A percentile compares a stretch with the other conserved stretches of the same genome.
Conservation (phyloP, 345 rosid species). For the Barbarea vulgaris region DNA sequence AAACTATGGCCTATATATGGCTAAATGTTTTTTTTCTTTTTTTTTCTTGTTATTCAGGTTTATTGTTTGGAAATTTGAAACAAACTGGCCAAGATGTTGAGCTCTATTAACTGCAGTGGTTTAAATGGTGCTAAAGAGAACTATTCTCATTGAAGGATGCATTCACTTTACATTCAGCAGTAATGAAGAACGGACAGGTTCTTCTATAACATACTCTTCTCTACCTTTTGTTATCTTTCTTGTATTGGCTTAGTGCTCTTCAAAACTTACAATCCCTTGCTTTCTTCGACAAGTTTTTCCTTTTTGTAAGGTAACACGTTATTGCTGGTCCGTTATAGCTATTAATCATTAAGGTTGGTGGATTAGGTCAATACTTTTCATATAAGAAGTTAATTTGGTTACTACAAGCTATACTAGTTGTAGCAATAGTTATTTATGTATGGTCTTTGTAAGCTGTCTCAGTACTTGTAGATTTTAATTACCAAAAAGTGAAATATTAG, state of each 20-base stretch:
- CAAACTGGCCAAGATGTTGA: neutral
- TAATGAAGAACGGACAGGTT: constrained; percentile 45
- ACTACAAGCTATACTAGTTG: neutral
- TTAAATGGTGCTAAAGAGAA: constrained; percentile 9
- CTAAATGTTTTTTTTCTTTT: neutral
- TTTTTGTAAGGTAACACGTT: neutral
- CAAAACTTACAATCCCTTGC: neutral
- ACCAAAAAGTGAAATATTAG: neutral
- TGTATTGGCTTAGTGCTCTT: neutral
- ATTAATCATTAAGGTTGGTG: neutral
- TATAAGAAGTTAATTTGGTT: neutral
- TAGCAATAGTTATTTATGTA: neutral
- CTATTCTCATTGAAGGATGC: constrained; percentile 22
- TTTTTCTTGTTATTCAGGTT: constrained; percentile 25
- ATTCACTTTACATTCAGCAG: constrained; percentile 21
- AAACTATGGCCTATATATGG: too few relatives aligned
- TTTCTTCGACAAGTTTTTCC: neutral
- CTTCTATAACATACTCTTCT: neutral
- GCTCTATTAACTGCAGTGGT: constrained; percentile 23
- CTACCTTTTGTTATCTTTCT: constrained; percentile 7
- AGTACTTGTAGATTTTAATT: neutral
- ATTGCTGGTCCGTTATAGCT: neutral
- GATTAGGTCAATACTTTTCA: constrained; percentile 10
- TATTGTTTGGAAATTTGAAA: constrained; percentile 1
- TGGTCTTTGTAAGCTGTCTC: neutral